Evolutionary conservation across 768 basidiomycete species (phyloP), one percentile per base, ranked within the genome.

Genomic region (Lactarius trivialis): DNA sequence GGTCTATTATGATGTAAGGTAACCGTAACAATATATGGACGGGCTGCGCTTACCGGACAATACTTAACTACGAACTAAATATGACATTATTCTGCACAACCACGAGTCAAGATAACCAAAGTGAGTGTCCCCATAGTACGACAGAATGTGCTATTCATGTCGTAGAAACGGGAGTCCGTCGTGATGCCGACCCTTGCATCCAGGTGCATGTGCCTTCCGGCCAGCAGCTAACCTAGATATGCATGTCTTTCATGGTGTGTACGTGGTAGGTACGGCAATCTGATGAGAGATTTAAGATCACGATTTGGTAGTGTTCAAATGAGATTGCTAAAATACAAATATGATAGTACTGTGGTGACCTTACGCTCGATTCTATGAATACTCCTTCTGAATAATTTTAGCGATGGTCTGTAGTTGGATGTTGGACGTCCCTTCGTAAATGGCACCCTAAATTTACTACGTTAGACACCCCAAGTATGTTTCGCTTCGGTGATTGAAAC

Each of bases 341-440:
- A 5, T 11, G 28, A 48, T 33, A 17, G 32, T 17, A 19, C 14
- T 26, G 39, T 32, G 41, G 41, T 19, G 55, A 32, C 43, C 32
- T 30, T 30, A 33, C 24, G 52, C 21, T n/a, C 3, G 24, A 58
- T 12, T 24, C 65, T 72, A 89, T 69, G 89, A 86, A 68, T 92
- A 85, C 70, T 93, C 81, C 75, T 91, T 91, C 73, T 93, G 89
- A 59, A 96, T 82, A 65, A 89, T 85, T 75, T 89, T 96, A 5
- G 94, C 91, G 69, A 99, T 97, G 0, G 97, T 99, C 74, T 95
- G 88, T 36, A 98, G 78, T 73, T 98, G 97, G 61, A 99, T 98
- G 73, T 98, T 99, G n/a, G 89, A 93, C 49, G 96, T 98, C 41
- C 96, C 93, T 70, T 94, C 92, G 68, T 93, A 93, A 56, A 93